A percentile compares a stretch with the other conserved stretches of the same genome.
These are phyloP conservation scores for Royoungia palumana DNA, from an alignment of 768 basidiomycete species.

Conservation along the genomic window DNA sequence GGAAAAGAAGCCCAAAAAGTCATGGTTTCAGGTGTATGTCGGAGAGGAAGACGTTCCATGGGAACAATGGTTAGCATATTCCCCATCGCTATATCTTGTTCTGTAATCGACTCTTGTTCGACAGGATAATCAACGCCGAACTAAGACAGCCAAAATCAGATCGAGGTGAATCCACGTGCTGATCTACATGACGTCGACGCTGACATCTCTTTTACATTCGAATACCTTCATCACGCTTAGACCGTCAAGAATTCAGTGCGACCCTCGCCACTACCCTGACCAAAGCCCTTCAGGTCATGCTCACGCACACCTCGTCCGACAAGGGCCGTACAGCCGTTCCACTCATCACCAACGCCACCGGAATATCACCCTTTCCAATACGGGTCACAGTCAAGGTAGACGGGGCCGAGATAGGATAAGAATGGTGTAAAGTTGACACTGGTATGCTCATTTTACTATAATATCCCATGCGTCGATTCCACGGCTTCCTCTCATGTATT, in stretches of 20 bases:
- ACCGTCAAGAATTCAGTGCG: slow-evolving; percentile 50
- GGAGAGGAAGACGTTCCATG: slow-evolving; percentile 83
- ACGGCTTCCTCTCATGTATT: no score
- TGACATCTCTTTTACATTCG: neutral
- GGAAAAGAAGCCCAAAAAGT: slow-evolving; percentile 72
- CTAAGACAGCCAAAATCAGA: slow-evolving; percentile 68
- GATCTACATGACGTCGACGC: neutral
- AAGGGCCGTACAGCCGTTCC: slow-evolving; percentile 72
- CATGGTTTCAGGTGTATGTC: slow-evolving; percentile 69
- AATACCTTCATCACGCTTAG: slow-evolving; percentile 18
- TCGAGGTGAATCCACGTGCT: slow-evolving; percentile 40
- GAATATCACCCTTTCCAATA: slow-evolving; percentile 80
- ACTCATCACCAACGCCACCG: slow-evolving; percentile 69
- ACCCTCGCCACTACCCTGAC: slow-evolving; percentile 61
- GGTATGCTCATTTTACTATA: no score
- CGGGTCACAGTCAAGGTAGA: slow-evolving; percentile 66
- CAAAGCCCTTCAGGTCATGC: slow-evolving; percentile 66
- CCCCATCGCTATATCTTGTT: neutral
- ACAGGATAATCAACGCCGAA: slow-evolving; percentile 78
- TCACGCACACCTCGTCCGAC: slow-evolving; percentile 77
- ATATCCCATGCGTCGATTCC: no score
- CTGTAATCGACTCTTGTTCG: neutral
- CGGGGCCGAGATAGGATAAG: slow-evolving; percentile 55
- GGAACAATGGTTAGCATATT: slow-evolving; percentile 69
- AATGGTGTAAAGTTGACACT: no score